Percentiles rank a stretch among this genome's conserved stretches.
These are phyloP conservation scores for Heterobasidion occidentale DNA, from an alignment of 1,284 basidiomycete genomes.

Conservation along the genomic window DNA sequence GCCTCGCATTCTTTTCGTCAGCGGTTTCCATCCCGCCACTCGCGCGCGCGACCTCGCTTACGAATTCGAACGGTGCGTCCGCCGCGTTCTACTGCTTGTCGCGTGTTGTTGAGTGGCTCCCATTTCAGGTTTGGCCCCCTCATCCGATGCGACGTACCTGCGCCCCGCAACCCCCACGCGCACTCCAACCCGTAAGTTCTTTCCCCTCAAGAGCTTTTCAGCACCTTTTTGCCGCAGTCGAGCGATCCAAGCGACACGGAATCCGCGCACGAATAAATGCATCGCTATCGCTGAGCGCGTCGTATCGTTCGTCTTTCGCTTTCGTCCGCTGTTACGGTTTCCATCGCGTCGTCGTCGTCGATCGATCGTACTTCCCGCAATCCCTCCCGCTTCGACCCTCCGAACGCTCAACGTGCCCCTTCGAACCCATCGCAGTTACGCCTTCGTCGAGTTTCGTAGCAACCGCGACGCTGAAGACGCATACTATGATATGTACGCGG, in stretches of 20 bases:
- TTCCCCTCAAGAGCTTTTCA: conserved; percentile 12
- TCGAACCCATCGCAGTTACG: conserved; percentile 64
- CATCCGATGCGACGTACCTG: conserved; percentile 84
- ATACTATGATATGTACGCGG: conserved; percentile 81
- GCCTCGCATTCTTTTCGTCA: conserved; percentile 83
- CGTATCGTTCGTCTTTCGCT: conserved; percentile 8
- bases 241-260: conserved; percentile 17
- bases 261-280: conserved; percentile 15
- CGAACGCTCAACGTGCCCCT: conserved; percentile 48
- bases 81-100: neutral
- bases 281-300: conserved; percentile 10
- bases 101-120: neutral
- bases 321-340: conserved; percentile 8
- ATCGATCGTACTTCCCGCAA: conserved; percentile 17
- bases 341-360: conserved; percentile 19
- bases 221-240: conserved; percentile 18
- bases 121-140: conserved; percentile 63
- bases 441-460: conserved; percentile 85
- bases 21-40: conserved; percentile 73
- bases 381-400: conserved; percentile 15
- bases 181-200: conserved; percentile 70
- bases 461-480: conserved; percentile 83
- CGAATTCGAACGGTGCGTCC: conserved; percentile 76
- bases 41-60: conserved; percentile 78
- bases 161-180: conserved; percentile 67